Base-by-base conservation (phyloP, 2,329 filamentous ascomycete genomes). In the Lachnellula occidentalis region DNA sequence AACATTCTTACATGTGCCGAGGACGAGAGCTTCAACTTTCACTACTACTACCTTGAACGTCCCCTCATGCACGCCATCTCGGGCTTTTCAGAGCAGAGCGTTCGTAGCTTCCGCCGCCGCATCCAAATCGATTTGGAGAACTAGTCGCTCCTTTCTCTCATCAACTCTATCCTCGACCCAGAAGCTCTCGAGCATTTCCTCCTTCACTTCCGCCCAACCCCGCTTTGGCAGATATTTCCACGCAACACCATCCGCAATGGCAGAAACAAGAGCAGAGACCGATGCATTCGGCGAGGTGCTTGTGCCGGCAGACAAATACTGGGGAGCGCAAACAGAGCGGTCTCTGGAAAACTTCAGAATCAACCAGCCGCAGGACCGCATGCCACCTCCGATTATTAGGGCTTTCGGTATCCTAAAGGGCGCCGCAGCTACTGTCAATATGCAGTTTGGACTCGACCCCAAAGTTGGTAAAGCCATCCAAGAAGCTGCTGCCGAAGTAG, bases 281-380 rank as follows among this genome's bases (percentile, higher is more conserved):
- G 94, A 99, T 79, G 94, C 94, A 74, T 97, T 97, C 79, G 94
- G 94, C 76, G 91, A 95, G 78, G 83, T 99, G 73, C 85, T 96
- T 78, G 92, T 97, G 65, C 82, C 88, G 42, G 81, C 81, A 62
- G 90, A 96, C 83, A 92, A 88, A 79, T 99, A 99, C 82, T 99
- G 94, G 92, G 94, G 94, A 70, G 92, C 92, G 58, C 92, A 96
- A 81, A 96, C 92, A 52, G 88, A 96, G 81, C 87, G 92, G 64
- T 97, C 92, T 50, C 82, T 97, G 72, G 87, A 88, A 74, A 99
- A 99, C 80, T 99, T 99, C 82, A 88, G 87, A 74, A 97, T 99
- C 84, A 97, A 97, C 78, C 94, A 97, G 80, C 94, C 94, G 58
- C 90, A 96, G 76, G 94, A 99, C 72, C 91, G 94, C 72, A 97